Evolutionary conservation across 225 moss, liverwort and hornwort genomes (phyloP).

Genomic region (Polytrichum formosum): DNA sequence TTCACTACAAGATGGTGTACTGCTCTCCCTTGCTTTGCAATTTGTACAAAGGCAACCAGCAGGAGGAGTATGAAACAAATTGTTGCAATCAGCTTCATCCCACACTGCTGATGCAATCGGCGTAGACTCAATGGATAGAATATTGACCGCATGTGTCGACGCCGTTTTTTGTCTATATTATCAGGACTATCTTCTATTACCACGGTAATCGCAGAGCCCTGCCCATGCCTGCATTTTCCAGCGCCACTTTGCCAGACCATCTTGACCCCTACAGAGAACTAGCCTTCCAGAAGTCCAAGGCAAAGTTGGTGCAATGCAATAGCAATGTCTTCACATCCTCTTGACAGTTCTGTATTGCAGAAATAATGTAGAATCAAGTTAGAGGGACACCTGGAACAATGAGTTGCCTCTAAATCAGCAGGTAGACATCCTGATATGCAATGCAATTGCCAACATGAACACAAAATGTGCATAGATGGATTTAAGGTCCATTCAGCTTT

Average conservation of each 20-base stretch:
- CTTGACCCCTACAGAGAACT: not conserved
- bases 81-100: not conserved
- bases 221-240: slow-evolving; percentile 32
- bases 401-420: too few relatives aligned
- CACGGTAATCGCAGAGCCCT: not conserved
- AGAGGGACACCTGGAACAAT: too few relatives aligned
- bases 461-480: too few relatives aligned
- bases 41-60: slow-evolving; percentile 5
- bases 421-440: too few relatives aligned
- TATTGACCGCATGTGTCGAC: slow-evolving; percentile 10
- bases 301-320: too few relatives aligned
- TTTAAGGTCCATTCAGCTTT: too few relatives aligned
- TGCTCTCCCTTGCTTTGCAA: slow-evolving; percentile 4
- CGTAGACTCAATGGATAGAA: not conserved
- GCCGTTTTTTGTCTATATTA: slow-evolving; percentile 30
- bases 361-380: too few relatives aligned
- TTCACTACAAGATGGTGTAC: not conserved
- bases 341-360: too few relatives aligned
- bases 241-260: slow-evolving; percentile 32
- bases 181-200: slow-evolving; percentile 23
- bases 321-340: too few relatives aligned
- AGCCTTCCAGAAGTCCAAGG: too few relatives aligned
- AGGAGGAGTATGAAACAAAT: slow-evolving; percentile 5
- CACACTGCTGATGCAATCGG: not conserved
- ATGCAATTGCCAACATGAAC: too few relatives aligned